Evolutionary conservation across 2,329 filamentous ascomycete genomes (phyloP).

Genomic region (Grosmannia serpens): DNA sequence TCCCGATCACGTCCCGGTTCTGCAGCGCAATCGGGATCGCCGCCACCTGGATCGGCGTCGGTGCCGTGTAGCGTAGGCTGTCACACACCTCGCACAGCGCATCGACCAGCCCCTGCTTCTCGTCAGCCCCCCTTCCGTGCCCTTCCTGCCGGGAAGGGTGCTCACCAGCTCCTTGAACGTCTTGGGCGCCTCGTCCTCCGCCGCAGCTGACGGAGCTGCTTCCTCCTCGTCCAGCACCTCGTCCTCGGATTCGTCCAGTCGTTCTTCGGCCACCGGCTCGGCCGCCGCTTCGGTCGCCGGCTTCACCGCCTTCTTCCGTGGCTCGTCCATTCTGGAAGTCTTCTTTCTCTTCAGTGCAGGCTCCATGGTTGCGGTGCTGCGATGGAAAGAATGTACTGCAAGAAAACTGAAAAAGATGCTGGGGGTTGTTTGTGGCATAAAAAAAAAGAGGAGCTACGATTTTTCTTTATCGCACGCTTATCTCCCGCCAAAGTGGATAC

Average conservation of each 20-base stretch:
- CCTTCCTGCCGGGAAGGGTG: neutral
- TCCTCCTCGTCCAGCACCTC: neutral
- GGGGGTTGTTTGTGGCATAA: neutral
- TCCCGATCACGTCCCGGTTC: slow-evolving; percentile 78
- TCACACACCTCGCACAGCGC: slow-evolving; percentile 81
- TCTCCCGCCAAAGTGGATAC: neutral
- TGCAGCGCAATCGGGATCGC: slow-evolving; percentile 71
- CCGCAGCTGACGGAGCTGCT: neutral
- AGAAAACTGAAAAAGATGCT: slow-evolving; percentile 5
- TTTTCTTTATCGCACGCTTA: neutral
- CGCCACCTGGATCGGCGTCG: slow-evolving; percentile 81
- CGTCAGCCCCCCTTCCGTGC: neutral
- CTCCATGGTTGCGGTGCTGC: neutral
- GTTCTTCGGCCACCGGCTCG: neutral
- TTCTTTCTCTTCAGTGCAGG: neutral
- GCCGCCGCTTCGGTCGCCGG: neutral
- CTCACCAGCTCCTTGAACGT: slow-evolving; percentile 4
- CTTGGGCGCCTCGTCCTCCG: neutral
- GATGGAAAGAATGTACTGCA: slow-evolving; percentile 2
- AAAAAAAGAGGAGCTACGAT: neutral
- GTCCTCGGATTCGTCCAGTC: neutral
- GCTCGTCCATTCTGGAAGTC: neutral
- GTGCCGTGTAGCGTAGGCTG: slow-evolving; percentile 67
- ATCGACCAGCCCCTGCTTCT: slow-evolving; percentile 61
- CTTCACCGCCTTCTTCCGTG: neutral